phyloP scores from a whole-genome alignment of 164 flowering plant genomes.

The Malania oleifera region DNA sequence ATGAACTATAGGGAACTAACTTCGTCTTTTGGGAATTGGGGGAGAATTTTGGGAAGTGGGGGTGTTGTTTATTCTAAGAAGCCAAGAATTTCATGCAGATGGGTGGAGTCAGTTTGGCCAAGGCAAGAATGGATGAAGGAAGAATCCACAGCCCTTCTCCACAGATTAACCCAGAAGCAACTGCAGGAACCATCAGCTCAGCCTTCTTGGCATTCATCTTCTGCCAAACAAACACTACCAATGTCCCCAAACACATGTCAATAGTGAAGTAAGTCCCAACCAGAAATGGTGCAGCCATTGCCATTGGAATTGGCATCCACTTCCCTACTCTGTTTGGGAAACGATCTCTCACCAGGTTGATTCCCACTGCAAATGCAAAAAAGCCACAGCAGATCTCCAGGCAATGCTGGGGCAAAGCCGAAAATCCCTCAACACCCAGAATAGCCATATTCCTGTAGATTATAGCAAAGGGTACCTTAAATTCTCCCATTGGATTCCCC shows the following conservation, averaged over 20 bases:
- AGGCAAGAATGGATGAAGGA: slow-evolving; percentile 49
- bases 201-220: slow-evolving; percentile 40
- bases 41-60: too few species aligned
- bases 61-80: too few species aligned
- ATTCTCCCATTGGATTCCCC: slow-evolving; percentile 61
- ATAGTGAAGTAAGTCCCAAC: slow-evolving; percentile 53
- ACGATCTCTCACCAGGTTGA: slow-evolving; percentile 42
- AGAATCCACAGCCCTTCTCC: slow-evolving; percentile 65
- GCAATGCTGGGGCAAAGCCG: slow-evolving; percentile 61
- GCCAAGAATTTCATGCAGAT: slow-evolving; percentile 49
- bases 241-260: slow-evolving; percentile 56
- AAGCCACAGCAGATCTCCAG: slow-evolving; percentile 54
- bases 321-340: slow-evolving; percentile 31
- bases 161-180: slow-evolving; percentile 67
- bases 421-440: slow-evolving; percentile 56
- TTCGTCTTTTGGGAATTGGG: too few species aligned
- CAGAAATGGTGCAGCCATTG: slow-evolving; percentile 56
- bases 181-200: slow-evolving; percentile 55
- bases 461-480: slow-evolving; percentile 60
- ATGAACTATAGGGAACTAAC: too few species aligned
- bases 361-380: slow-evolving; percentile 42
- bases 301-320: slow-evolving; percentile 62
- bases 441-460: slow-evolving; percentile 68
- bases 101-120: slow-evolving; percentile 50
- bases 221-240: slow-evolving; percentile 51